A percentile compares a stretch with the other conserved stretches of the same genome.
phyloP scores from a whole-genome alignment of 2,329 filamentous ascomycete species.

The Sclerotinia sclerotiorum region DNA sequence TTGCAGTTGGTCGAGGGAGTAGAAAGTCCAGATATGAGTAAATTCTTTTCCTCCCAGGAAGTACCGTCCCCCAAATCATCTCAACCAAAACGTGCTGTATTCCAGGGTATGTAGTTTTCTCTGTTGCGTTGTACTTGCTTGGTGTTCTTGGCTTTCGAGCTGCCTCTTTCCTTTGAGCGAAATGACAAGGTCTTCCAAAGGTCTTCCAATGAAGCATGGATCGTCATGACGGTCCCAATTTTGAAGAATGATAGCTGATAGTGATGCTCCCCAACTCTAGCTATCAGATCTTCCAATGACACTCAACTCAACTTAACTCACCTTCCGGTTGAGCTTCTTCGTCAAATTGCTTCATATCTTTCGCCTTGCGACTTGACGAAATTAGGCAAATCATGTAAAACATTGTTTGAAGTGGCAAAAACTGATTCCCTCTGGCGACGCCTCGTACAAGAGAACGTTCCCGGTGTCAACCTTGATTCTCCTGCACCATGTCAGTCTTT shows the following conservation, averaged over 20 bases:
- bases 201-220: conserved; percentile 6
- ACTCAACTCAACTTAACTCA: conserved; percentile 44
- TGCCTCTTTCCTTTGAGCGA: conserved; percentile 13
- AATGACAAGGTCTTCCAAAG: conserved; percentile 14
- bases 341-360: conserved; percentile 68
- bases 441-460: conserved; percentile 68
- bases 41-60: conserved; percentile 4
- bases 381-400: conserved; percentile 60
- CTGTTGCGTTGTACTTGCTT: conserved; percentile 4
- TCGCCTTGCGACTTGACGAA: conserved; percentile 61
- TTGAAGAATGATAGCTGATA: conserved; percentile 17
- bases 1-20: conserved; percentile 19
- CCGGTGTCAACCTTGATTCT: conserved; percentile 51
- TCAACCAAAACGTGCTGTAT: neutral
- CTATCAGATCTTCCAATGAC: neutral
- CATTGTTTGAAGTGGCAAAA: conserved; percentile 57
- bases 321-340: conserved; percentile 74
- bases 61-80: neutral
- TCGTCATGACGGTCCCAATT: neutral
- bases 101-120: conserved; percentile 14
- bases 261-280: neutral
- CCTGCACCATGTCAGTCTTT: conserved; percentile 63
- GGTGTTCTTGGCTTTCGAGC: conserved; percentile 22
- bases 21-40: conserved; percentile 4
- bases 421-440: conserved; percentile 72